Evolutionary conservation across 345 rosid genomes (phyloP).

Genomic region (Geranium brycei): DNA sequence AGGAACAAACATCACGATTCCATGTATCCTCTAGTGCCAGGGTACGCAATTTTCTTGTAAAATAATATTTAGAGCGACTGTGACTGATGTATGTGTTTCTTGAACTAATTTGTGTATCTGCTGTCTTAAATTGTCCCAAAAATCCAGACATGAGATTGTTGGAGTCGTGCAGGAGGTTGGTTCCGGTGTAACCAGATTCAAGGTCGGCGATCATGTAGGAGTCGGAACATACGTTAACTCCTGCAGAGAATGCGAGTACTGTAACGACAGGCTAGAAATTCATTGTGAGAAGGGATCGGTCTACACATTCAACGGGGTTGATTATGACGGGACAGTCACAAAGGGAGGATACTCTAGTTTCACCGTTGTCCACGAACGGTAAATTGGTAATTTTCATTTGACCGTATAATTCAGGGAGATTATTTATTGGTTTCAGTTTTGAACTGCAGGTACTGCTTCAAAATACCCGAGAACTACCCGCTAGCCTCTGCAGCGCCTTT

Average conservation of each 20-base stretch:
- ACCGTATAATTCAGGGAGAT: too few species aligned
- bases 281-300: constrained; percentile 43
- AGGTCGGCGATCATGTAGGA: constrained; percentile 74
- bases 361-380: constrained; percentile 72
- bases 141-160: constrained; percentile 21
- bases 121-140: constrained; percentile 12
- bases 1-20: constrained; percentile 47
- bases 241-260: constrained; percentile 63
- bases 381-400: not conserved
- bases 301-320: constrained; percentile 53
- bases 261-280: constrained; percentile 43
- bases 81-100: not conserved
- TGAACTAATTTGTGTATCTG: not conserved
- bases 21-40: constrained; percentile 80
- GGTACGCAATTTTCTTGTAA: constrained; percentile 25
- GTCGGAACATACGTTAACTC: constrained; percentile 86
- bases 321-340: constrained; percentile 59
- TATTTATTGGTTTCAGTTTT: too few species aligned
- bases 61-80: not conserved
- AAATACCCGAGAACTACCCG: constrained; percentile 55
- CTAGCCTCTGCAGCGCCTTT: constrained; percentile 67
- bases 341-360: constrained; percentile 79
- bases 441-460: constrained; percentile 59
- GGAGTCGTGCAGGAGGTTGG: constrained; percentile 80
- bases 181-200: constrained; percentile 42